Evolutionary conservation across 768 basidiomycete genomes (phyloP), one percentile per base, ranked within the genome.

Genomic region (Cystobasidium tubakii): DNA sequence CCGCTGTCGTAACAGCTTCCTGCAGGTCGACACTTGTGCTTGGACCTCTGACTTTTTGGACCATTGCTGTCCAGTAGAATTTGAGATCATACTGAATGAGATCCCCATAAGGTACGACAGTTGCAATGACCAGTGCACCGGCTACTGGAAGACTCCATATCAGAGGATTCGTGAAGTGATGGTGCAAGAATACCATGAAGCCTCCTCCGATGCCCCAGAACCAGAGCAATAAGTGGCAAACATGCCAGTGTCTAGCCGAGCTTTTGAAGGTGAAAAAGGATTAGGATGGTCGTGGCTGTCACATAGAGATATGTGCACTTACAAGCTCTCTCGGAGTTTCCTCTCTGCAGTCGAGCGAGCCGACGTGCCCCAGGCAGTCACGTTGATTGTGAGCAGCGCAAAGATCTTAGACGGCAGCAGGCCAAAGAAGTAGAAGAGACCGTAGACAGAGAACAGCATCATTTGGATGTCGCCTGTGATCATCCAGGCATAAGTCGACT

Each of bases 331-430:
- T 50, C 46, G 7, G 15, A 3, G 12, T 21, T 50, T 50, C n/a
- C 12, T 50, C 46, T 50, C 46, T 6, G 46, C n/a, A n/a, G 46
- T n/a, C 3, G 46, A 50, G 46, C 46, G 46, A 15, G 46, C 46
- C 3, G 46, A 50, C 21, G 46, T 50, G 12, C 46, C 46, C 46
- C 46, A 50, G 4, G 46, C 46, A 9, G 46, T 50, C 46, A 50
- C 46, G 21, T 50, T 50, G n/a, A 50, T 50, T n/a, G 60, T 62
- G 17, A 62, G 13, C 17, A 62, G 31, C 15, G 60, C 60, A 27
- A 62, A 62, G 17, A 62, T 33, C 23, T 62, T 62, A 4, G 60
- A 62, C 4, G 60, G 60, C 31, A 62, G n/a, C 9, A 62, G 60
- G 12, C 33, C 60, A 19, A 62, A 34, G 39, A 62, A 62, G 60